Base-by-base conservation (phyloP, 2,329 filamentous ascomycete species). In the Sarocladiaceae sp. region DNA sequence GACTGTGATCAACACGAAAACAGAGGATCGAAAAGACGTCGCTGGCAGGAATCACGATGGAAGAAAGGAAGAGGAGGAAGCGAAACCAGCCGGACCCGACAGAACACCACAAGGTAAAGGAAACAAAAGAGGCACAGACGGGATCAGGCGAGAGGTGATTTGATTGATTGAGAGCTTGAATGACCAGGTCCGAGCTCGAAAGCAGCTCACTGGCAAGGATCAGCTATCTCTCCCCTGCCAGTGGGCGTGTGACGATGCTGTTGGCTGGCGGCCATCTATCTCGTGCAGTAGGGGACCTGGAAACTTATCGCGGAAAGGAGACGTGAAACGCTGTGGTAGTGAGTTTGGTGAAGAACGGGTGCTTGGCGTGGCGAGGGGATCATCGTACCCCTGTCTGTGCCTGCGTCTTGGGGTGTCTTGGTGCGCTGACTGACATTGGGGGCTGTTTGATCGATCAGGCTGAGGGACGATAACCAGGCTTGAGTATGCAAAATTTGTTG, bases 71-170 rank as follows among this genome's bases (percentile, higher is more conserved):
- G 20, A 35, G 12, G 52, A 50, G 51, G 6, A 29, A 36, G 42
- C 35, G 40, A n/a, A 42, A 29, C 10, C 47, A 13, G 46, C 37
- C n/a, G 22, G 37, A 42, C 37, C 17, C 8, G 37, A 42, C 29
- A 11, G 26, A 39, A 18, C 15, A 29, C 18, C 20, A 37, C 15
- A 23, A 25, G 26, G 22, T 4, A 31, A 35, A 37, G 2, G n/a
- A 5, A 29, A 46, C 10, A 4, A 40, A 18, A n/a, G 22, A 46
- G 22, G 23, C 13, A 4, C 23, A 29, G 44, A 20, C 13, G 58
- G 57, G n/a, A 57, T 48, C 36, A 55, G 53, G 55, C 63, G 64
- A 31, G 60, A 53, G 7, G 58, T 60, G 40, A 56, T 39, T 52
- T 60, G 40, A 56, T 39, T 52, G 26, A 53, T 33, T 39, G 53